Conservation (phyloP, 345 rosid genomes). For the Lumnitzera littorea region DNA sequence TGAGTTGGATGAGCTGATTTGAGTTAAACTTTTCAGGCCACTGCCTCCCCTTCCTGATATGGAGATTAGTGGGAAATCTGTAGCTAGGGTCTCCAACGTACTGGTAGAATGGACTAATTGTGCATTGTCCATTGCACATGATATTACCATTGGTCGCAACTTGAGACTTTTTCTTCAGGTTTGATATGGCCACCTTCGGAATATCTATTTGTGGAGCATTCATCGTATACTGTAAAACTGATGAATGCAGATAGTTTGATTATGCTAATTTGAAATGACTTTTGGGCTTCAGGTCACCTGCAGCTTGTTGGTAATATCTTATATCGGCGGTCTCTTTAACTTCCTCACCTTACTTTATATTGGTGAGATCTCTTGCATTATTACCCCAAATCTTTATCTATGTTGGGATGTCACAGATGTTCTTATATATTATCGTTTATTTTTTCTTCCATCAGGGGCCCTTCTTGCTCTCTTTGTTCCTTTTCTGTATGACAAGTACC, state of each 20-base stretch:
- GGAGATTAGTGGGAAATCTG: slow-evolving; percentile 72
- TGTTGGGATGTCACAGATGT: background rate
- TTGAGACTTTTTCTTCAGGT: slow-evolving; percentile 67
- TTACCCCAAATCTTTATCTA: background rate
- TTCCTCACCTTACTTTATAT: slow-evolving; percentile 69
- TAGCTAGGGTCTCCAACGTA: slow-evolving; percentile 38
- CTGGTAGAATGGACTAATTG: slow-evolving; percentile 46
- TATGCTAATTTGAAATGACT: too few relatives aligned
- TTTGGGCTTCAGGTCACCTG: slow-evolving; percentile 40
- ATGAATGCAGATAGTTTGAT: too few relatives aligned
- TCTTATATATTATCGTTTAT: slow-evolving; percentile 2
- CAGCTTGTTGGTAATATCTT: slow-evolving; percentile 51
- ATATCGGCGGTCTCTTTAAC: slow-evolving; percentile 58
- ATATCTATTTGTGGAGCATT: background rate
- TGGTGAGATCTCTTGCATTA: slow-evolving; percentile 42
- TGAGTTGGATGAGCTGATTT: background rate
- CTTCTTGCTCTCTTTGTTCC: slow-evolving; percentile 73
- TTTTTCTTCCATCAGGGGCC: slow-evolving; percentile 34
- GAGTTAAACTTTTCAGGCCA: slow-evolving; percentile 44
- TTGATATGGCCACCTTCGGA: background rate
- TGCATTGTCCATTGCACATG: slow-evolving; percentile 56
- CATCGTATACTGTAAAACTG: background rate
- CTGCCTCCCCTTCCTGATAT: slow-evolving; percentile 83
- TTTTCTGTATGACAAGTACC: slow-evolving; percentile 59
- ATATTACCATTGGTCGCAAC: slow-evolving; percentile 59